A percentile compares a stretch with the other conserved stretches of the same genome.
phyloP scores from a whole-genome alignment of 257 asterid genomes.

The Agastache rugosa region DNA sequence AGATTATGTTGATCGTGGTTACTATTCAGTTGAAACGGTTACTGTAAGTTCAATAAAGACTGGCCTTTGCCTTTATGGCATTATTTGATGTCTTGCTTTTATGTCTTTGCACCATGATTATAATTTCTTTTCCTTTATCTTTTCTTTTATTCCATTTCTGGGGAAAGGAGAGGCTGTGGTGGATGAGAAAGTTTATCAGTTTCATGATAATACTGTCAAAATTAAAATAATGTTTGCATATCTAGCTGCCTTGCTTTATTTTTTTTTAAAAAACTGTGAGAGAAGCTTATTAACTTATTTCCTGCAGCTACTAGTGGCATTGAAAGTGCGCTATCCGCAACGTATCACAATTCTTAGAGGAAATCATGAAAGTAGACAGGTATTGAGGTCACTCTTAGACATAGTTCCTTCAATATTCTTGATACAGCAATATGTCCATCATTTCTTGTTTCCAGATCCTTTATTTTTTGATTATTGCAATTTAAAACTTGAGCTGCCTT shows the following conservation, averaged over 20 bases:
- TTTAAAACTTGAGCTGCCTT: not conserved
- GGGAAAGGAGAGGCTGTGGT: not conserved
- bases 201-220: not conserved
- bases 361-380: slow-evolving; percentile 84
- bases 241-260: slow-evolving; percentile 18
- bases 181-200: not conserved
- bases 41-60: slow-evolving; percentile 53
- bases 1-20: slow-evolving; percentile 78
- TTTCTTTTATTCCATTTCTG: not conserved
- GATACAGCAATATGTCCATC: slow-evolving; percentile 10
- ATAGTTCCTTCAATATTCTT: not conserved
- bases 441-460: slow-evolving; percentile 1
- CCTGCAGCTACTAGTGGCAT: slow-evolving; percentile 65
- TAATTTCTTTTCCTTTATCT: not conserved
- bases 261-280: slow-evolving; percentile 5
- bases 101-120: not conserved
- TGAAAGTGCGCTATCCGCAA: slow-evolving; percentile 77
- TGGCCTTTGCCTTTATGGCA: slow-evolving; percentile 2
- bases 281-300: slow-evolving; percentile 39
- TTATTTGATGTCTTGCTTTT: slow-evolving; percentile 20
- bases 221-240: slow-evolving; percentile 3
- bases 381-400: slow-evolving; percentile 19
- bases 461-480: slow-evolving; percentile 8
- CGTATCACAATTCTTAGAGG: slow-evolving; percentile 79
- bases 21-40: slow-evolving; percentile 74